Conservation (phyloP, 805 yeast species). For the Priceomyces haplophilus region DNA sequence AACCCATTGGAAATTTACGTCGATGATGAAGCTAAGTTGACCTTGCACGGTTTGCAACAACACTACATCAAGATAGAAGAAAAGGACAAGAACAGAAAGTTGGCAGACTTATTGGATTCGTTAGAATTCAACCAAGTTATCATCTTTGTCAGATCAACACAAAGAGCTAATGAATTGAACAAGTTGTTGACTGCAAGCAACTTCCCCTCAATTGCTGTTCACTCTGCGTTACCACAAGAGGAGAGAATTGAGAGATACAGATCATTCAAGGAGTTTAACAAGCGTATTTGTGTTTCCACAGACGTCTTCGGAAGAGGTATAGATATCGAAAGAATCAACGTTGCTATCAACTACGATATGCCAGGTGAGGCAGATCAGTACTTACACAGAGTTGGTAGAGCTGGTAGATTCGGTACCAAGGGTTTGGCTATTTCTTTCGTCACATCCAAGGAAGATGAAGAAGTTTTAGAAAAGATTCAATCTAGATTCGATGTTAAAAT, state of each 20-base stretch:
- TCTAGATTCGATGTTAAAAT: constrained; percentile 96
- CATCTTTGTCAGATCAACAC: constrained; percentile 87
- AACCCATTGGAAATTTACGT: constrained; percentile 96
- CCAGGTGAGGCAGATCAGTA: constrained; percentile 97
- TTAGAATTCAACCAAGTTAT: constrained; percentile 98
- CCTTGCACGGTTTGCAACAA: constrained; percentile 97
- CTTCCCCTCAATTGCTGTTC: constrained; percentile 97
- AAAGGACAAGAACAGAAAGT: constrained; percentile 87
- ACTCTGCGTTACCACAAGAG: constrained; percentile 92
- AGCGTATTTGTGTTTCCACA: constrained; percentile 97
- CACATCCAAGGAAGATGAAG: constrained; percentile 81
- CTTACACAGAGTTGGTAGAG: constrained; percentile 99
- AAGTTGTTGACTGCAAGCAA: constrained; percentile 84
- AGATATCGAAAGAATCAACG: constrained; percentile 96
- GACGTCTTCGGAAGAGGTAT: constrained; percentile 99
- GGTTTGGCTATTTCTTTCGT: constrained; percentile 95
- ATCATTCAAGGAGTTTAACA: constrained; percentile 95
- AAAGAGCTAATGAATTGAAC: constrained; percentile 90
- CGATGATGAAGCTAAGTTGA: constrained; percentile 95
- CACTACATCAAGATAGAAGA: constrained; percentile 87
- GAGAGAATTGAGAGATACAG: constrained; percentile 97
- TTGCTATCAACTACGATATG: constrained; percentile 96
- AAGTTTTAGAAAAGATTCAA: constrained; percentile 87
- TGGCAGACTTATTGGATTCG: constrained; percentile 88
- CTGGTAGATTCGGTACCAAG: constrained; percentile 99